These are phyloP conservation scores for Flaveria sonorensis DNA, from an alignment of 129 eudicot species.

Conservation along the genomic window DNA sequence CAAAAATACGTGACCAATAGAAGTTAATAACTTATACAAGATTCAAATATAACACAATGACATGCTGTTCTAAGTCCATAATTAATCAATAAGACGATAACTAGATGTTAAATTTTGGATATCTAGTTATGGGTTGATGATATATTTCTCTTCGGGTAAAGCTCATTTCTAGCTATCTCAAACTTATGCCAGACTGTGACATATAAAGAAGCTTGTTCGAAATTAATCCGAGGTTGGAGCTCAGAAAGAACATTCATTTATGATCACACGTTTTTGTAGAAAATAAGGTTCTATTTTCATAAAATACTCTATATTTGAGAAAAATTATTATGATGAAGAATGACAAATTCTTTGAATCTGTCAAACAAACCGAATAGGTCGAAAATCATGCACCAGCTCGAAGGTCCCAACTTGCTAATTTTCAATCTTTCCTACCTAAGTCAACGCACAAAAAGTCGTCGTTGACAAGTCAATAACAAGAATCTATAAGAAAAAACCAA, in stretches of 20 bases:
- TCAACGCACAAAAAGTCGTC: conserved; percentile 36
- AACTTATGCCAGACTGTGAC: too few relatives aligned
- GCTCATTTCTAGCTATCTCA: too few relatives aligned
- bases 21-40: too few relatives aligned
- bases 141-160: too few relatives aligned
- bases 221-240: too few relatives aligned
- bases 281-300: not conserved
- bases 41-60: too few relatives aligned
- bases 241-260: not conserved
- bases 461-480: conserved; percentile 1
- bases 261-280: not conserved
- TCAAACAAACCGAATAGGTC: conserved; percentile 36
- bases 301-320: not conserved
- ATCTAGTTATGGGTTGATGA: too few relatives aligned
- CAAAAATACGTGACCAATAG: too few relatives aligned
- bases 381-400: conserved; percentile 24
- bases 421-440: not conserved
- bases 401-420: conserved; percentile 22
- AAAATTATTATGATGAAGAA: not conserved
- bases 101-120: too few relatives aligned
- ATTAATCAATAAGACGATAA: too few relatives aligned
- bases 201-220: too few relatives aligned
- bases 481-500: conserved; percentile 27
- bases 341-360: conserved; percentile 18
- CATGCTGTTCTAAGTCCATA: too few relatives aligned